Percentiles rank a stretch among this genome's conserved stretches.
phyloP scores from a whole-genome alignment of 371 early-diverging fungal genomes.

The Furculomyces boomerangus region DNA sequence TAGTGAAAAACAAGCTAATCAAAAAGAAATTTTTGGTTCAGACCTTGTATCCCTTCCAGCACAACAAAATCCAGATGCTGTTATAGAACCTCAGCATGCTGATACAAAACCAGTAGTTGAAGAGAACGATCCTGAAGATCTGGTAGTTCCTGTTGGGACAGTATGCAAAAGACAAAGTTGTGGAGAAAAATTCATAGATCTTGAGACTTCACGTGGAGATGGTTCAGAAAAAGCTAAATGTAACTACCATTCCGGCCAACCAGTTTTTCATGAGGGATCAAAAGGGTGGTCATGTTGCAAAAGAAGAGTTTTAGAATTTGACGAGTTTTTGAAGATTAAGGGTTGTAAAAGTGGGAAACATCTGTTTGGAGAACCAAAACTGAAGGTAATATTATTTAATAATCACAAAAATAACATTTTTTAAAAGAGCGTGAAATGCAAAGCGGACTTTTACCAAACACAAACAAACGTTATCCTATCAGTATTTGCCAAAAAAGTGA shows the following conservation, averaged over 20 bases:
- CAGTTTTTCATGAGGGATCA: conserved; percentile 85
- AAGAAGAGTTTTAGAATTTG: conserved; percentile 86
- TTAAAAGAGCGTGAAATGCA: conserved; percentile 29
- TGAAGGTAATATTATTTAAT: conserved; percentile 8
- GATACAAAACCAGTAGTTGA: conserved; percentile 13
- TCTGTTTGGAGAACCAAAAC: conserved; percentile 37
- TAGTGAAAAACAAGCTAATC: neutral
- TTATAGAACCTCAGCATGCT: too few species aligned
- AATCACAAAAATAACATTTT: too few species aligned
- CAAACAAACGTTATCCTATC: conserved; percentile 63
- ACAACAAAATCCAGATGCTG: too few species aligned
- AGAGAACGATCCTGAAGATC: conserved; percentile 52
- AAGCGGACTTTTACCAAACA: conserved; percentile 90
- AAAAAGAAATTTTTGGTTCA: neutral
- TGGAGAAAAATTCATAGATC: conserved; percentile 38
- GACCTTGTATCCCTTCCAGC: neutral
- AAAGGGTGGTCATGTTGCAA: conserved; percentile 84
- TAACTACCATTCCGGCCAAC: conserved; percentile 68
- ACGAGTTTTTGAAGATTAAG: conserved; percentile 83
- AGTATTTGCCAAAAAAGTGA: conserved; percentile 79
- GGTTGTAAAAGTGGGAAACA: conserved; percentile 78
- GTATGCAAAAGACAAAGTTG: conserved; percentile 75
- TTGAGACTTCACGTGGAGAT: conserved; percentile 31
- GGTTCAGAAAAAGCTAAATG: conserved; percentile 39
- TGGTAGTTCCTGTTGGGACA: conserved; percentile 43